phyloP scores from a whole-genome alignment of 768 basidiomycete genomes.

The Naganishia kalamii region DNA sequence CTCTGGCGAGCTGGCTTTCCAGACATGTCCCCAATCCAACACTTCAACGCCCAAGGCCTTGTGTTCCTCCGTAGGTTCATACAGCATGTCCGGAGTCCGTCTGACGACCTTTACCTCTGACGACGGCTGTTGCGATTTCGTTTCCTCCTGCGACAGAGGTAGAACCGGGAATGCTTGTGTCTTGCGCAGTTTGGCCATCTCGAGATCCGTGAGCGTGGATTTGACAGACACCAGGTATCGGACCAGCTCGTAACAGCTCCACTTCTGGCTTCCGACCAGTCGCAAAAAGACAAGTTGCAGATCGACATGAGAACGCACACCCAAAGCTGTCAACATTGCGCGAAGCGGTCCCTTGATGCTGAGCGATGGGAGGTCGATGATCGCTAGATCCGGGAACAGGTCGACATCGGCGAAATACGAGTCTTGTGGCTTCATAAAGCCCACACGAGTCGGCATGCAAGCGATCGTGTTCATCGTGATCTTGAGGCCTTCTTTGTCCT shows the following conservation, averaged over 20 bases:
- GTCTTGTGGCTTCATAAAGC: conserved; percentile 65
- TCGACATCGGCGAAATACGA: conserved; percentile 79
- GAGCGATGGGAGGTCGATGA: conserved; percentile 62
- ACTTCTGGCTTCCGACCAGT: conserved; percentile 52
- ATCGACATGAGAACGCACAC: conserved; percentile 85
- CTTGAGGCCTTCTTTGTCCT: conserved; percentile 53
- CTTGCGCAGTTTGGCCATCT: conserved; percentile 56
- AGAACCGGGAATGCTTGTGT: conserved; percentile 66
- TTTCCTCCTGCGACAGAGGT: conserved; percentile 7
- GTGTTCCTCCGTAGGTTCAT: conserved; percentile 72
- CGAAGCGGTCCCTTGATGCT: conserved; percentile 66
- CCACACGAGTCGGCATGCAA: conserved; percentile 67
- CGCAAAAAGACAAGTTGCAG: conserved; percentile 87
- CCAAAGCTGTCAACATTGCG: conserved; percentile 58
- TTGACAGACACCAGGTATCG: conserved; percentile 81
- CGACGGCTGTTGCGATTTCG: neutral
- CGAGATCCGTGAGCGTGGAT: conserved; percentile 55
- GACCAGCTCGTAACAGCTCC: conserved; percentile 76
- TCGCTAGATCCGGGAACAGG: conserved; percentile 81
- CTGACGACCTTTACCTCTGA: conserved; percentile 49
- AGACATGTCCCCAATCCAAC: conserved; percentile 83
- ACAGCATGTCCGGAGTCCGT: conserved; percentile 66
- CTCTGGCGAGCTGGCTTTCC: conserved; percentile 78
- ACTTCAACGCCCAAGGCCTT: conserved; percentile 69
- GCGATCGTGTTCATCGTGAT: conserved; percentile 52